phyloP scores from a whole-genome alignment of 139 green algal species.

The Chlamydomonas sphaeroides region DNA sequence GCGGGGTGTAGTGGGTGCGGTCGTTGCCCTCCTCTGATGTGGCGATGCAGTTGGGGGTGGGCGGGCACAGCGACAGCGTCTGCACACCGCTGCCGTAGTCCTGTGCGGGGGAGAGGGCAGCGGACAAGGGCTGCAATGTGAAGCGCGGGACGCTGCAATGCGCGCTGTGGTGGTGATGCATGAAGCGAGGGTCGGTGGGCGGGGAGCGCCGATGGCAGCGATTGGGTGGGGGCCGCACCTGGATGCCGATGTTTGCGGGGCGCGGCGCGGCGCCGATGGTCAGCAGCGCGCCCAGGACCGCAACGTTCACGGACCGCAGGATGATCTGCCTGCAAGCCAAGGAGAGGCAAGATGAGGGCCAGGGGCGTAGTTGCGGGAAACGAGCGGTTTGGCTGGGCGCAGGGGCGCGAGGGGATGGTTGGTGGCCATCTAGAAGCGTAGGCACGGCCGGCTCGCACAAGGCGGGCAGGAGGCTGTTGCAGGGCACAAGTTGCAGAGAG shows the following conservation, averaged over 20 bases:
- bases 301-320: conserved; percentile 71
- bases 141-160: too few relatives aligned
- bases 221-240: too few relatives aligned
- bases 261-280: conserved; percentile 67
- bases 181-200: too few relatives aligned
- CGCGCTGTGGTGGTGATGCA: too few relatives aligned
- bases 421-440: too few relatives aligned
- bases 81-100: conserved; percentile 78
- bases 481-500: background rate
- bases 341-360: too few relatives aligned
- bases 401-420: too few relatives aligned
- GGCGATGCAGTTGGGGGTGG: conserved; percentile 91
- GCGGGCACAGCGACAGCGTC: conserved; percentile 85
- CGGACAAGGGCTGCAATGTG: too few relatives aligned
- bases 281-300: conserved; percentile 79
- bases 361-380: background rate
- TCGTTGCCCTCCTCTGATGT: conserved; percentile 92
- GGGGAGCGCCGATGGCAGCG: too few relatives aligned
- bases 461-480: too few relatives aligned
- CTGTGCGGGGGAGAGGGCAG: conserved; percentile 3
- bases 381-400: too few relatives aligned
- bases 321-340: conserved; percentile 70
- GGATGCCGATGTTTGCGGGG: conserved; percentile 71
- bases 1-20: conserved; percentile 81
- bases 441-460: too few relatives aligned